A percentile compares a stretch with the other conserved stretches of the same genome.
Conservation (phyloP, 192 early-diverging fungal genomes). For the Entrophospora sp. region DNA sequence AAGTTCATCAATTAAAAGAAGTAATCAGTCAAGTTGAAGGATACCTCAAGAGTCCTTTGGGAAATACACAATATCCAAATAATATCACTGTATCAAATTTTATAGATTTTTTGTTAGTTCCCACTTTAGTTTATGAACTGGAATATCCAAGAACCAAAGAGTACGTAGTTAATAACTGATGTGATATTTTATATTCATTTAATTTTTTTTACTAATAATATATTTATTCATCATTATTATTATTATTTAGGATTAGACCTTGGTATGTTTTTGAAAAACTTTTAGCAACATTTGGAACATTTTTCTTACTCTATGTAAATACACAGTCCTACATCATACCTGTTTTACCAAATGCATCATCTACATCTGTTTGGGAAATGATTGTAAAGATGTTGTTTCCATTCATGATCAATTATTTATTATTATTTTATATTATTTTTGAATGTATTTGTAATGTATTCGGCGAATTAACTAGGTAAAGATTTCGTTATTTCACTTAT, state of each 20-base stretch:
- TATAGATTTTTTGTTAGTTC: slow-evolving; percentile 78
- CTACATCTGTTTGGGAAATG: slow-evolving; percentile 41
- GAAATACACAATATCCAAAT: slow-evolving; percentile 57
- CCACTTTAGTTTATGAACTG: slow-evolving; percentile 87
- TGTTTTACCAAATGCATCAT: slow-evolving; percentile 55
- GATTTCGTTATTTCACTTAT: no score
- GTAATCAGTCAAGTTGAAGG: slow-evolving; percentile 47
- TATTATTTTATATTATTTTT: slow-evolving; percentile 94
- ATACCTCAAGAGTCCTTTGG: slow-evolving; percentile 39
- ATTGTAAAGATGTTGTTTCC: slow-evolving; percentile 74
- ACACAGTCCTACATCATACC: slow-evolving; percentile 86
- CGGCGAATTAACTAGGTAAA: slow-evolving; percentile 79
- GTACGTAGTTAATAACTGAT: slow-evolving; percentile 33
- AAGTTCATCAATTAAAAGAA: slow-evolving; percentile 11
- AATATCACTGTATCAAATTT: slow-evolving; percentile 81
- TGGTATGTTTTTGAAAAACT: slow-evolving; percentile 83
- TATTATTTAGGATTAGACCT: slow-evolving; percentile 58
- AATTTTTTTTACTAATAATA: background rate
- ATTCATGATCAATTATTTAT: slow-evolving; percentile 83
- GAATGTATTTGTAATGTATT: slow-evolving; percentile 95
- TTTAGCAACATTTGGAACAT: slow-evolving; percentile 66
- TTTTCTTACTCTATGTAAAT: slow-evolving; percentile 73
- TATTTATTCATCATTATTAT: background rate
- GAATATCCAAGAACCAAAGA: slow-evolving; percentile 79
- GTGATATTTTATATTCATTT: background rate